Percentiles rank a stretch among this genome's conserved stretches.
Evolutionary conservation across 176 grass and related monocot genomes (phyloP).

Genomic region (Triticum urartu): DNA sequence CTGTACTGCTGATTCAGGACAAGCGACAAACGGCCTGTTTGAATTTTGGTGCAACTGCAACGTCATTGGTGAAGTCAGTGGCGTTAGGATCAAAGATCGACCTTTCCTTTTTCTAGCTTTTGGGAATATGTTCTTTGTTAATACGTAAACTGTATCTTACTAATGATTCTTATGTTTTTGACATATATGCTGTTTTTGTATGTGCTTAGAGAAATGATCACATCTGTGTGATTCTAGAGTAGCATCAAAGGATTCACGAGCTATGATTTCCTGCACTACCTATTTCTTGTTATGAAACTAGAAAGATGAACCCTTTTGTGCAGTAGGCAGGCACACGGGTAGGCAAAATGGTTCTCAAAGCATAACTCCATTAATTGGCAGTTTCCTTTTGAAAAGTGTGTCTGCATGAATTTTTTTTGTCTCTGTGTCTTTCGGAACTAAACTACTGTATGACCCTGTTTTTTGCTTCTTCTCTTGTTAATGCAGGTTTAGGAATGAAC

Average conservation of each 20-base stretch:
- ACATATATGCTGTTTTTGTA: neutral
- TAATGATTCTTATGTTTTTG: neutral
- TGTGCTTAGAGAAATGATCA: neutral
- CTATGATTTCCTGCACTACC: neutral
- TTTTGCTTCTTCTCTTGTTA: neutral
- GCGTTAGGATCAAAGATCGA: neutral
- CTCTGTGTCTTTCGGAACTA: slow-evolving; percentile 11
- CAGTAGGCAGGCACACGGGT: neutral
- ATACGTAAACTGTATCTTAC: neutral
- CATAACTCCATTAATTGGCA: neutral
- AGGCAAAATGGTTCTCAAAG: neutral
- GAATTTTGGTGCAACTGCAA: neutral
- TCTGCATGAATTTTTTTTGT: slow-evolving; percentile 4
- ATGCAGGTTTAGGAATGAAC: slow-evolving; percentile 93
- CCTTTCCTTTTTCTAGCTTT: neutral
- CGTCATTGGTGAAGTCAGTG: neutral
- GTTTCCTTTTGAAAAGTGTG: neutral
- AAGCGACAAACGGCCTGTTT: neutral
- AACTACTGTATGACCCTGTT: slow-evolving; percentile 18
- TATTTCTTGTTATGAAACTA: neutral
- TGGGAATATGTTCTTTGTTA: neutral
- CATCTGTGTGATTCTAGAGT: no score
- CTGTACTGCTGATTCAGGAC: neutral
- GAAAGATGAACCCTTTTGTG: neutral
- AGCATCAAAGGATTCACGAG: neutral